Conservation (phyloP, 345 rosid genomes). For the Gossypium mustelinum region DNA sequence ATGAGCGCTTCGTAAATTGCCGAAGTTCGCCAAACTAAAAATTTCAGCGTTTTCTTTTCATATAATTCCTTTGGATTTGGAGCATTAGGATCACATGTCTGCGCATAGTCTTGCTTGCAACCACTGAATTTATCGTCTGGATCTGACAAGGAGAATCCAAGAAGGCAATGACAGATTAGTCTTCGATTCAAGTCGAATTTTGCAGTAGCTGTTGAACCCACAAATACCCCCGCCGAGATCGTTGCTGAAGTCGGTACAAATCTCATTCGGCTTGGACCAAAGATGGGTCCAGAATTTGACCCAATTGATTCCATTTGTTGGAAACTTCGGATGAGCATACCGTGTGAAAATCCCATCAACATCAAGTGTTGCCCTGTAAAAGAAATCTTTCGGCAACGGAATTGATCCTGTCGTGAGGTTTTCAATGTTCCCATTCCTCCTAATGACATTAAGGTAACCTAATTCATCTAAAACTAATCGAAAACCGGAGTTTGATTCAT, state of each 20-base stretch:
- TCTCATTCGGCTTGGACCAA: conserved; percentile 17
- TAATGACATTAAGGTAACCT: background rate
- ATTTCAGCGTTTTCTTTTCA: no score
- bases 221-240: conserved; percentile 18
- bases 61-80: no score
- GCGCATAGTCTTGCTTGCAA: conserved; percentile 17
- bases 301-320: background rate
- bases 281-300: background rate
- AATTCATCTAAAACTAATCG: conserved; percentile 24
- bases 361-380: conserved; percentile 27
- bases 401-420: no score
- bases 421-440: background rate
- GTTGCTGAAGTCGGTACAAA: background rate
- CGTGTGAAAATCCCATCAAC: conserved; percentile 26
- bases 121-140: background rate
- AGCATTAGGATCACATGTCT: conserved; percentile 3
- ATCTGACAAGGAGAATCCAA: conserved; percentile 17
- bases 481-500: background rate
- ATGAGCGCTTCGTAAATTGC: no score
- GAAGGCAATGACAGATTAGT: conserved; percentile 24
- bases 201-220: conserved; percentile 30
- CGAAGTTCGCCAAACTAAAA: no score
- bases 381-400: background rate
- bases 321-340: conserved; percentile 15
- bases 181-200: background rate